Conservation (phyloP, 257 asterid genomes). For the Nicotiana undulata region DNA sequence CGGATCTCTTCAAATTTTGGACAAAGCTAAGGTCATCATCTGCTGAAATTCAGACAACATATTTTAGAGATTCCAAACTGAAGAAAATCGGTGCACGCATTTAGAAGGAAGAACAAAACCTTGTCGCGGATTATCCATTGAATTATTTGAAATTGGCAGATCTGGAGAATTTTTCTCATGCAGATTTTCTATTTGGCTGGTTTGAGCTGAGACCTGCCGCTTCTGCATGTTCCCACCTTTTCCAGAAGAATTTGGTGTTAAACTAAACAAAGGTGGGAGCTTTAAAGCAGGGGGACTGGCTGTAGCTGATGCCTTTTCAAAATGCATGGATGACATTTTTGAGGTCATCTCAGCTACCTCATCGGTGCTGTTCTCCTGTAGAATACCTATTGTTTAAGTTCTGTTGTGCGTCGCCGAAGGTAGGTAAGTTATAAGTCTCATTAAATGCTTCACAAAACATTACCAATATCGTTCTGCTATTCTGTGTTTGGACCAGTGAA, state of each 20-base stretch:
- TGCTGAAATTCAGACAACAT: conserved; percentile 29
- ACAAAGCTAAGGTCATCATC: conserved; percentile 61
- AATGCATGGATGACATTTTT: conserved; percentile 66
- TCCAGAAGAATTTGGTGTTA: conserved; percentile 82
- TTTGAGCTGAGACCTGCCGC: conserved; percentile 49
- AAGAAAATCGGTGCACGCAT: not conserved
- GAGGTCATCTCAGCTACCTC: conserved; percentile 72
- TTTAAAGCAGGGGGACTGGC: conserved; percentile 78
- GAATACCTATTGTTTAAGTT: not conserved
- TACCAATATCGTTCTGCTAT: conserved; percentile 71
- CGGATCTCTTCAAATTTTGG: conserved; percentile 84
- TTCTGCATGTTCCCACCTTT: conserved; percentile 65
- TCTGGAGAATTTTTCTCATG: conserved; percentile 45
- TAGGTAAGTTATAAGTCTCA: not conserved
- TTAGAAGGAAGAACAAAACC: conserved; percentile 35
- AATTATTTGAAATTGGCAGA: conserved; percentile 36
- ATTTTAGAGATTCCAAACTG: not conserved
- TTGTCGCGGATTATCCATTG: conserved; percentile 38
- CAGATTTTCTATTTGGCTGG: conserved; percentile 39
- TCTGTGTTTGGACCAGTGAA: conserved; percentile 70
- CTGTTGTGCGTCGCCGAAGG: not conserved
- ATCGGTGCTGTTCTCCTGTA: conserved; percentile 61
- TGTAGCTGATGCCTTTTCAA: conserved; percentile 69
- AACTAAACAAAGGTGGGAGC: conserved; percentile 92
- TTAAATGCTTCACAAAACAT: conserved; percentile 7